phyloP scores from a whole-genome alignment of 352 stramenopile species.

The Globisporangium spinosum region DNA sequence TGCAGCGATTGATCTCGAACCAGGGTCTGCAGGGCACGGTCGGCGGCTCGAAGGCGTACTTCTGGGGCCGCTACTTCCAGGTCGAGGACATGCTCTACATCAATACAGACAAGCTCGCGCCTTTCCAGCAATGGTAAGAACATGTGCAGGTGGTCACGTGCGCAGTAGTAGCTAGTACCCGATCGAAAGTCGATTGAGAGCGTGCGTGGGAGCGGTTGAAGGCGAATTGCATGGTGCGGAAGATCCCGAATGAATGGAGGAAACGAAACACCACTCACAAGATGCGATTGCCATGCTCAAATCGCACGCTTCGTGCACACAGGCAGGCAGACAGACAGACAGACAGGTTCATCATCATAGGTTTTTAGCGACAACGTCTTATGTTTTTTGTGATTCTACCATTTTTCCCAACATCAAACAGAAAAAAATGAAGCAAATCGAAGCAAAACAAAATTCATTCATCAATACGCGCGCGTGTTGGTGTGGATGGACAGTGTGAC shows the following conservation, averaged over 20 bases:
- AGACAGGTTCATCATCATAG: neutral
- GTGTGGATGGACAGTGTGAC: neutral
- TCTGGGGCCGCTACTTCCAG: slow-evolving; percentile 84
- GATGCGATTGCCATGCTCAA: neutral
- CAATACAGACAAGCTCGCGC: slow-evolving; percentile 79
- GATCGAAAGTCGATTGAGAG: slow-evolving; percentile 1
- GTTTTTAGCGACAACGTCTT: slow-evolving; percentile 1
- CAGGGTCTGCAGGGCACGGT: slow-evolving; percentile 57
- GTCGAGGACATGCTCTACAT: slow-evolving; percentile 85
- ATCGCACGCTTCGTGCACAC: neutral
- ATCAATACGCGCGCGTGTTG: neutral
- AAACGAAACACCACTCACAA: neutral
- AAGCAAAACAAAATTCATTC: neutral
- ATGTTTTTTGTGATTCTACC: slow-evolving; percentile 1
- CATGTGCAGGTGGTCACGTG: neutral
- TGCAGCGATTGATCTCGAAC: slow-evolving; percentile 56
- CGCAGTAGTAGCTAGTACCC: neutral
- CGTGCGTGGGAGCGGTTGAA: no score
- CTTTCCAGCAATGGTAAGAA: slow-evolving; percentile 73
- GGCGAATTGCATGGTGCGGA: neutral
- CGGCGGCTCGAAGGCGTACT: slow-evolving; percentile 81
- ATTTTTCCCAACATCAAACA: neutral
- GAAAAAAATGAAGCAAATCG: neutral
- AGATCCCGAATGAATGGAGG: neutral
- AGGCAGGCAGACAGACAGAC: neutral